A percentile compares a stretch with the other conserved stretches of the same genome.
Evolutionary conservation across 2,329 filamentous ascomycete species (phyloP).

Genomic region (Nigrograna mackinnonii): DNA sequence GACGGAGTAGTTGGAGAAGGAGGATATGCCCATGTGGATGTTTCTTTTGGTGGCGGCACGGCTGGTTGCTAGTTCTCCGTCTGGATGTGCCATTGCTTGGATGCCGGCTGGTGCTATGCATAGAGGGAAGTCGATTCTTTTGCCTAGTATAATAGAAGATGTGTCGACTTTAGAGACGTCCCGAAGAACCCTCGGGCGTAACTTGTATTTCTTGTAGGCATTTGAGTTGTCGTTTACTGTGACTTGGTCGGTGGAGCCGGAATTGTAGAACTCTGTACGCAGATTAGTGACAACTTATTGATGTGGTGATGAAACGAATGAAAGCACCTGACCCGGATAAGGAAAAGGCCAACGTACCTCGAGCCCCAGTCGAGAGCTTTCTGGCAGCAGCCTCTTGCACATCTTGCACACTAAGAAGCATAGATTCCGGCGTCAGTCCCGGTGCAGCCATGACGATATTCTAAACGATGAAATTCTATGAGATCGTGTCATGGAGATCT

Average conservation of each 20-base stretch:
- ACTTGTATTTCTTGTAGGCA: constrained; percentile 35
- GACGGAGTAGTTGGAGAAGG: constrained; percentile 62
- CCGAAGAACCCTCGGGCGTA: constrained; percentile 35
- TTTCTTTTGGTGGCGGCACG: constrained; percentile 60
- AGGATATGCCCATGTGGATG: constrained; percentile 67
- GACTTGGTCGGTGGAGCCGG: not conserved
- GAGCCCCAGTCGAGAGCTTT: not conserved
- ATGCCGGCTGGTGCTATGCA: constrained; percentile 63
- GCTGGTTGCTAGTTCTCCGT: constrained; percentile 65
- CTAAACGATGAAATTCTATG: too few species aligned
- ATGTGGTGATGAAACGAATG: not conserved
- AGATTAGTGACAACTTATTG: too few species aligned
- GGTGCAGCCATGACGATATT: not conserved
- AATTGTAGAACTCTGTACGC: not conserved
- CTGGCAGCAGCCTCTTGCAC: not conserved
- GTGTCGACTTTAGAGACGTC: constrained; percentile 31
- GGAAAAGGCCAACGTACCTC: not conserved
- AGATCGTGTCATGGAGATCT: too few species aligned
- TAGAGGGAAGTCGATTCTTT: constrained; percentile 38
- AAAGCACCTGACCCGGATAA: not conserved
- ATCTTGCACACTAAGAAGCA: not conserved
- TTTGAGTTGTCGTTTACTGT: constrained; percentile 30
- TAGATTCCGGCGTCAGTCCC: not conserved
- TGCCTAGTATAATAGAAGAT: constrained; percentile 28
- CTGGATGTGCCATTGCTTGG: constrained; percentile 65